Evolutionary conservation across 2,329 filamentous ascomycete genomes (phyloP).

Genomic region (Aspergillus amoenus): DNA sequence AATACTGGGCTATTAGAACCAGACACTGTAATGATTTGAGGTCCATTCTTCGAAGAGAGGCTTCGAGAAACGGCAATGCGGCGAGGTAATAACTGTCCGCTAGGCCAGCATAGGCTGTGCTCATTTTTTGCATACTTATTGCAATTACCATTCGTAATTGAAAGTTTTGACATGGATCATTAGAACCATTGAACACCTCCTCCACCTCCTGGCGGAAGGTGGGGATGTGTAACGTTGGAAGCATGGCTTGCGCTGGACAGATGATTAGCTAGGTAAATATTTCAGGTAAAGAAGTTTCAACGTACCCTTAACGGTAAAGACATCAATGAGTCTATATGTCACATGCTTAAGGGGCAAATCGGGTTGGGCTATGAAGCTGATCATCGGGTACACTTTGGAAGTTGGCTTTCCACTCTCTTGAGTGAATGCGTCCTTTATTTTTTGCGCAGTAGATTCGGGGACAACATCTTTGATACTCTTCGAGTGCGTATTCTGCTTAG

Average conservation of each 20-base stretch:
- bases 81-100: conserved; percentile 94
- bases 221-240: conserved; percentile 82
- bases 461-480: conserved; percentile 91
- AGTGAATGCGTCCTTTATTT: conserved; percentile 67
- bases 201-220: conserved; percentile 74
- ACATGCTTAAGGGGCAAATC: conserved; percentile 71
- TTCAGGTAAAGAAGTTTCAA: background rate
- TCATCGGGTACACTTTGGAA: conserved; percentile 83
- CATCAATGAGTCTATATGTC: conserved; percentile 74
- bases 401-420: conserved; percentile 66
- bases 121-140: conserved; percentile 90
- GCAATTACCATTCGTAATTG: conserved; percentile 88
- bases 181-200: conserved; percentile 73
- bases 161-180: conserved; percentile 82
- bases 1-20: conserved; percentile 84
- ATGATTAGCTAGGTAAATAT: conserved; percentile 20
- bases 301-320: conserved; percentile 81
- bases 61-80: conserved; percentile 80
- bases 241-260: conserved; percentile 75
- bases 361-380: conserved; percentile 78
- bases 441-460: conserved; percentile 67
- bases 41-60: conserved; percentile 82
- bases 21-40: conserved; percentile 88
- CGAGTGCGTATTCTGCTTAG: conserved; percentile 87
- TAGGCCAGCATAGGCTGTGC: conserved; percentile 83